These are phyloP conservation scores for Coemansia sp. DNA, from an alignment of 192 early-diverging fungal species.

Conservation along the genomic window DNA sequence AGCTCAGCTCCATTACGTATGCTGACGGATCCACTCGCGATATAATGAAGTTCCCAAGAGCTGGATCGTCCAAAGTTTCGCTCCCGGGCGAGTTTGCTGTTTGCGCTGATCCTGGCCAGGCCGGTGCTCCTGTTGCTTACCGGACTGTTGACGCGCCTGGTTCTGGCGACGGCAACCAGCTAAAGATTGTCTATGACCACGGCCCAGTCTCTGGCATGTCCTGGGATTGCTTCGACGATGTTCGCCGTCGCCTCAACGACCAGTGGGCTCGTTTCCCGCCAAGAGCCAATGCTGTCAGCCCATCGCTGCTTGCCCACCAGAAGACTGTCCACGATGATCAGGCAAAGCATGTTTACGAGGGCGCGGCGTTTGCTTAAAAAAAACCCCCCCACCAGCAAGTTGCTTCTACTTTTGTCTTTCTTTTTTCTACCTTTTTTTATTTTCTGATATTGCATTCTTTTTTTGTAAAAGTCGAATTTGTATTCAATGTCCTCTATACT, in stretches of 20 bases:
- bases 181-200: constrained; percentile 66
- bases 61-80: constrained; percentile 68
- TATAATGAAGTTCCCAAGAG: constrained; percentile 87
- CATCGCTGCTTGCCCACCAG: constrained; percentile 29
- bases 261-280: constrained; percentile 62
- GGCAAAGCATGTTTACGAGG: constrained; percentile 12
- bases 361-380: constrained; percentile 24
- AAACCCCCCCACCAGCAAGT: background rate
- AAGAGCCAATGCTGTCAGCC: constrained; percentile 38
- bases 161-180: constrained; percentile 50
- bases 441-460: background rate
- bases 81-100: constrained; percentile 66
- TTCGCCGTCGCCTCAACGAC: constrained; percentile 57
- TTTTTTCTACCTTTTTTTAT: background rate
- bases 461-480: background rate
- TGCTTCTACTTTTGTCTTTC: background rate
- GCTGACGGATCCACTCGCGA: constrained; percentile 65
- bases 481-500: constrained; percentile 23
- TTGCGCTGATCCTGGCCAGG: constrained; percentile 20
- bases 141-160: constrained; percentile 20
- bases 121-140: constrained; percentile 38
- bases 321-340: constrained; percentile 17
- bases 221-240: constrained; percentile 65
- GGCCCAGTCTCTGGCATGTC: constrained; percentile 29
- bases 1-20: constrained; percentile 70